Conservation (phyloP, 2,329 filamentous ascomycete species). For the Juglanconis juglandina region DNA sequence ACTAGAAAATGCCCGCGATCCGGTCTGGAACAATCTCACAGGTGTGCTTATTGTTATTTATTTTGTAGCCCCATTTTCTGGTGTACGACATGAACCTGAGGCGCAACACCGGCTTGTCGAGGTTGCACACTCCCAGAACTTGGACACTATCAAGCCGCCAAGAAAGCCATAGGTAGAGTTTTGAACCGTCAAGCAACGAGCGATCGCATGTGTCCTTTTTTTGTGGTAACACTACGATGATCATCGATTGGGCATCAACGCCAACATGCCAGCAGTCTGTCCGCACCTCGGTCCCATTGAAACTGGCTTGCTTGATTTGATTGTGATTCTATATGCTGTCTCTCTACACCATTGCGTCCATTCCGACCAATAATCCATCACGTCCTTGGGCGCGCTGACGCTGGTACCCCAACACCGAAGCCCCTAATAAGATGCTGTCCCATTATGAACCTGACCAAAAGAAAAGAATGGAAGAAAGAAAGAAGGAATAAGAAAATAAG, state of each 20-base stretch:
- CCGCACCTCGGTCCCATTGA: background rate
- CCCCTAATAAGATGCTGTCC: background rate
- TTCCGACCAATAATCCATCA: too few species aligned
- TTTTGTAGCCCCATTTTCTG: too few species aligned
- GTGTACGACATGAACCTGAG: too few species aligned
- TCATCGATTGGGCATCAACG: background rate
- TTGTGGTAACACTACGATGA: background rate
- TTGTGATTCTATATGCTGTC: background rate
- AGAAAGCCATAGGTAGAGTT: background rate
- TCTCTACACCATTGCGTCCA: background rate
- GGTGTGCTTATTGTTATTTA: too few species aligned
- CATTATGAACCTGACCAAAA: too few species aligned
- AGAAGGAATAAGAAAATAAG: background rate
- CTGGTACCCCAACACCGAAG: too few species aligned
- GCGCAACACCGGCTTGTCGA: background rate
- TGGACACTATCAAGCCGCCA: slow-evolving; percentile 13
- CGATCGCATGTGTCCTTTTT: background rate
- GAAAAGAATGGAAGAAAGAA: background rate
- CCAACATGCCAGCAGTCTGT: background rate
- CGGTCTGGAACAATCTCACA: too few species aligned
- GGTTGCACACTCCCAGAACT: background rate
- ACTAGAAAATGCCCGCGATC: too few species aligned
- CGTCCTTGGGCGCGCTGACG: too few species aligned
- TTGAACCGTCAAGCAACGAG: background rate
- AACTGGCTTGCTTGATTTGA: background rate